Percentiles rank a stretch among this genome's conserved stretches.
phyloP scores from a whole-genome alignment of 148 eudicot species.

The Dianthus caryophyllus region DNA sequence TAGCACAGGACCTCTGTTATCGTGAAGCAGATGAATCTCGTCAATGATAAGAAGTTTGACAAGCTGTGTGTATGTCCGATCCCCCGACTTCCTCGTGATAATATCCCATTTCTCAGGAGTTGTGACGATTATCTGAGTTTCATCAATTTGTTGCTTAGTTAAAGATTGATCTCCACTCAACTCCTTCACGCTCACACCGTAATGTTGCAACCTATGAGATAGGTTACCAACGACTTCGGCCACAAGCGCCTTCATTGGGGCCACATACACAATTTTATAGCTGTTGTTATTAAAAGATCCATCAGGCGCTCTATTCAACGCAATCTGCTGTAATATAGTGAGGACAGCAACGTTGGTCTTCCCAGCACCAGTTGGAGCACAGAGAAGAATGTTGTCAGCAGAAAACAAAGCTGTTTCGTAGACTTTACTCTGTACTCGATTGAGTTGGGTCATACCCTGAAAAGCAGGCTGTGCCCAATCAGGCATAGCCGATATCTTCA shows the following conservation, averaged over 20 bases:
- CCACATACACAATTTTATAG: constrained; percentile 77
- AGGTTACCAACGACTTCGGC: constrained; percentile 77
- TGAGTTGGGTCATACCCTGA: constrained; percentile 58
- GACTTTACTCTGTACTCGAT: constrained; percentile 76
- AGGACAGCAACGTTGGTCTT: constrained; percentile 83
- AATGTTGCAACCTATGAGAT: constrained; percentile 57
- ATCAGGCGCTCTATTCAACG: constrained; percentile 46
- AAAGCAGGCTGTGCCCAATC: constrained; percentile 78
- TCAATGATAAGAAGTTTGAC: constrained; percentile 72
- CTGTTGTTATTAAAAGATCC: constrained; percentile 47
- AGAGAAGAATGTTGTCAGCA: constrained; percentile 59
- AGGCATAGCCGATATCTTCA: constrained; percentile 63
- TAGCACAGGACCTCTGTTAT: constrained; percentile 75
- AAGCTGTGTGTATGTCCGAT: constrained; percentile 70
- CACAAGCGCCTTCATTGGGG: constrained; percentile 79
- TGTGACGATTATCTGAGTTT: constrained; percentile 75
- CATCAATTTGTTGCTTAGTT: constrained; percentile 65
- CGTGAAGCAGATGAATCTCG: constrained; percentile 77
- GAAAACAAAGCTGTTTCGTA: constrained; percentile 62
- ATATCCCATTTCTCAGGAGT: constrained; percentile 91
- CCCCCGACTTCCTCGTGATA: constrained; percentile 75
- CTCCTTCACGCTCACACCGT: constrained; percentile 66
- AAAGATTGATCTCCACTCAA: constrained; percentile 75
- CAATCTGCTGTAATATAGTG: constrained; percentile 72
- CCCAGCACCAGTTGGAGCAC: constrained; percentile 89